Conservation (phyloP, 1,139 yeast species). For the Pichia sp. region DNA sequence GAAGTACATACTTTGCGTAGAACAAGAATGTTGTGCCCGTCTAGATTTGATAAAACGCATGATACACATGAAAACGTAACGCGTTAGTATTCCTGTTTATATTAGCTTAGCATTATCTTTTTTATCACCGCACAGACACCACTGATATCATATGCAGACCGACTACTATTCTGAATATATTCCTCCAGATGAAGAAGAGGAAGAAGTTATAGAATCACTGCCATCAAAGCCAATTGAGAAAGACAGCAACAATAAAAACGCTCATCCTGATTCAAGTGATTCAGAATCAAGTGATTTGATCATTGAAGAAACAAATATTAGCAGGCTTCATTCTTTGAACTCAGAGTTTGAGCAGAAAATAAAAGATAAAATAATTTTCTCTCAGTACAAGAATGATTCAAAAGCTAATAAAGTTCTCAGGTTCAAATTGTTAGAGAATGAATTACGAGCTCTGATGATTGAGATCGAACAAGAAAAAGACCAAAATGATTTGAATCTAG, state of each 20-base stretch:
- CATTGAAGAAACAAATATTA: constrained; percentile 5
- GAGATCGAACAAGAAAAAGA: constrained; percentile 10
- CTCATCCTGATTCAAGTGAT: too few species aligned
- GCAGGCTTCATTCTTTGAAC: constrained; percentile 1
- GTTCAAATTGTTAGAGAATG: constrained; percentile 16
- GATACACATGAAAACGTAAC: too few species aligned
- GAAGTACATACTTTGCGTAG: too few species aligned
- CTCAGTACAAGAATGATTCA: background rate
- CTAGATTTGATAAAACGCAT: too few species aligned
- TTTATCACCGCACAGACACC: too few species aligned
- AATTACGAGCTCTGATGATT: constrained; percentile 15
- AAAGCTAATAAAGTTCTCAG: constrained; percentile 10
- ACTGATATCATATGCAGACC: too few species aligned
- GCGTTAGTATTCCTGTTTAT: too few species aligned
- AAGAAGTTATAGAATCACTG: constrained; percentile 22
- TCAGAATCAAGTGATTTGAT: background rate
- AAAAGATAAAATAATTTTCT: constrained; percentile 4
- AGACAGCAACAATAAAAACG: too few species aligned
- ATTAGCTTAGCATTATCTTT: too few species aligned
- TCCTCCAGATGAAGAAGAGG: constrained; percentile 13
- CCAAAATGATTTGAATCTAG: constrained; percentile 2
- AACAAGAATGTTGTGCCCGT: too few species aligned
- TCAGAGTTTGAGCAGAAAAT: constrained; percentile 9
- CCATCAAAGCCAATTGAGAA: too few species aligned
- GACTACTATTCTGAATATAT: constrained; percentile 26